Evolutionary conservation across 2,329 filamentous ascomycete genomes (phyloP), one percentile per base, ranked within the genome.

Genomic region (Colletotrichum graminicola): DNA sequence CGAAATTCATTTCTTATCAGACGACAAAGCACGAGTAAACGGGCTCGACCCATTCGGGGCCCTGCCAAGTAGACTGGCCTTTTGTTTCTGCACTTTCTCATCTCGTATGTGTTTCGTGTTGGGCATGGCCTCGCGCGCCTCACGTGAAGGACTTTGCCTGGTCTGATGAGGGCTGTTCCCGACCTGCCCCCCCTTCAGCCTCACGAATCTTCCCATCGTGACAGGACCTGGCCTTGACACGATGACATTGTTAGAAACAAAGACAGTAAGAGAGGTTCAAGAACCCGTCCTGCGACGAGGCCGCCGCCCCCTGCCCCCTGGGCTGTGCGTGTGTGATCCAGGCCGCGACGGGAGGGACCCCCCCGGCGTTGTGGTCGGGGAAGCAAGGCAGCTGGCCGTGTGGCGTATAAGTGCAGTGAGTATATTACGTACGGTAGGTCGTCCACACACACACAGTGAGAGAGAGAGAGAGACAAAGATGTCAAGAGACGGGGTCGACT

Each of bases 1-100:
- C 41, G 49, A 63, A 62, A 67, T 60, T 47, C 45, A 71, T 68
- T 63, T 63, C 67, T n/a, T 51, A 29, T 71, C 41, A 62, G 49
- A 62, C 63, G 34, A 62, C 14, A 11, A 11, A 11, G 32, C 45
- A 21, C 34, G 45, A 26, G 5, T 26, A 4, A n/a, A 21, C 18
- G 18, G 2, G 3, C 18, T n/a, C 34, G 21, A 51, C 18, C 32
- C 32, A n/a, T 14, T 36, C 6, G 12, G 26, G 23, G 47, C 26
- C 47, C 14, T 16, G n/a, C 11, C 47, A 49, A 26, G 12, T 5
- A 23, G 23, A 16, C 14, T 5, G 14, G 14, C 16, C 5, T 41
- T 41, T 41, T 16, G 16, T 16, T 16, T 26, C n/a, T 7, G 23
- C 21, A 5, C n/a, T n/a, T 11, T 2, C 21, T 34, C 32, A 32